Percentiles rank a stretch among this genome's conserved stretches.
These are phyloP conservation scores for Xylariales sp. DNA, from an alignment of 2,329 filamentous ascomycete genomes.

Conservation along the genomic window DNA sequence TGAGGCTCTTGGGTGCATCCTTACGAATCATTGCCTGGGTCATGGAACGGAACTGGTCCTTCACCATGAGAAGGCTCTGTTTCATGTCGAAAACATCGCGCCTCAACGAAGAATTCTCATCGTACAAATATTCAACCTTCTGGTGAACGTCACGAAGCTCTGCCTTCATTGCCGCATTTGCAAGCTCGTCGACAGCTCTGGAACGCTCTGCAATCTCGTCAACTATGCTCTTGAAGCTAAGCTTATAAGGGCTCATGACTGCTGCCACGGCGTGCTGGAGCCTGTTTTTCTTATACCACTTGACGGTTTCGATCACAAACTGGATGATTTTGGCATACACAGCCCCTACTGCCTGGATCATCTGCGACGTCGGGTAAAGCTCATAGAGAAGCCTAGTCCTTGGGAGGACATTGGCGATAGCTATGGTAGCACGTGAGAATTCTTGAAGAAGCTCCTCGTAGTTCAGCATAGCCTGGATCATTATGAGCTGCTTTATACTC, in stretches of 20 bases:
- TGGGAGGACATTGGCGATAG: slow-evolving; percentile 13
- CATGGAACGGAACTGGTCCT: neutral
- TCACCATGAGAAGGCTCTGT: neutral
- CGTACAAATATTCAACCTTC: neutral
- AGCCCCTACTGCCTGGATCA: slow-evolving; percentile 11
- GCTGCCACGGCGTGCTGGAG: slow-evolving; percentile 10
- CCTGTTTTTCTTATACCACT: slow-evolving; percentile 14
- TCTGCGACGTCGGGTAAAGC: slow-evolving; percentile 13
- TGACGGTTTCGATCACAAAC: slow-evolving; percentile 13
- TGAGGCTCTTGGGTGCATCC: neutral
- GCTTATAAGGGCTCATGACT: slow-evolving; percentile 12
- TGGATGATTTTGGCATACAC: slow-evolving; percentile 17
- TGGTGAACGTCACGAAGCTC: slow-evolving; percentile 13
- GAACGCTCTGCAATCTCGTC: slow-evolving; percentile 10
- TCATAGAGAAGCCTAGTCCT: slow-evolving; percentile 7
- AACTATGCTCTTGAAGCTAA: slow-evolving; percentile 13
- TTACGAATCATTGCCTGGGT: neutral
- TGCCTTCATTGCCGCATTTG: slow-evolving; percentile 10
- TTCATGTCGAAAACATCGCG: neutral
- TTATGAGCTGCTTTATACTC: no score
- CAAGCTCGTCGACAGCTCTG: slow-evolving; percentile 10
- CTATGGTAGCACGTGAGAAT: slow-evolving; percentile 12
- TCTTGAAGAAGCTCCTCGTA: slow-evolving; percentile 11
- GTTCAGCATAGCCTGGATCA: slow-evolving; percentile 15
- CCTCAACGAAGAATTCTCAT: neutral